Base-by-base conservation (phyloP, 73 alveolate species). In the Paramecium sexaurelia region DNA sequence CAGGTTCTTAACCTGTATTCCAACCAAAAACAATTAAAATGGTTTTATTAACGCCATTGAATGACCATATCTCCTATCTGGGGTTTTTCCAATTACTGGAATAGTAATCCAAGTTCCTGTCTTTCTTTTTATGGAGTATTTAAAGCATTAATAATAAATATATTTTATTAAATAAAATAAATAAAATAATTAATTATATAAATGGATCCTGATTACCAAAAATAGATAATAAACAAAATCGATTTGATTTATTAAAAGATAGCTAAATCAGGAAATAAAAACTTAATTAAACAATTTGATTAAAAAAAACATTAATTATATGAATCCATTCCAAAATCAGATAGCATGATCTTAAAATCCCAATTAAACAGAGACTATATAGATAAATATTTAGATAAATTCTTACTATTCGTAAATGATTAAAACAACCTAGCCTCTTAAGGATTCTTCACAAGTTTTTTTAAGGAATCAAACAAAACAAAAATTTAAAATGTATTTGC, bases 11-110 rank as follows among this genome's bases (percentile, higher is more conserved):
- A 26, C 99, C 99, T 69, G 97, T 97, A 93, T 98, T 98, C 17
- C 99, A 99, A 24, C 99, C 99, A 90, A 98, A 98, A 41, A 98
- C 98, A 9, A 98, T 93, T 55, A 98, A 85, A 92, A 92, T 10
- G 99, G 99, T 71, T 98, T 98, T 61, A 96, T 95, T 92, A 96
- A 97, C 22, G 96, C 97, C 94, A 98, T 89, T 20, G 99, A 95
- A 93, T 98, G 99, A 67, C 99, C 99, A 92, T 98, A 98, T 92
- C 99, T 95, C 85, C 99, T 93, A 7, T 99, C 99, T 8, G 99
- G 99, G 13, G 99, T 98, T 5, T 96, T 92, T 11, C 99, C 99
- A 85, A 95, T 97, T 33, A 98, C 98, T 33, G 99, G 99, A 19
- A 98, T 99, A 11, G 98, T 97, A 97, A 97, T 94, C 99, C 99